Evolutionary conservation across 495 filamentous ascomycete species (phyloP).

Genomic region (Schizothecium vesticola): DNA sequence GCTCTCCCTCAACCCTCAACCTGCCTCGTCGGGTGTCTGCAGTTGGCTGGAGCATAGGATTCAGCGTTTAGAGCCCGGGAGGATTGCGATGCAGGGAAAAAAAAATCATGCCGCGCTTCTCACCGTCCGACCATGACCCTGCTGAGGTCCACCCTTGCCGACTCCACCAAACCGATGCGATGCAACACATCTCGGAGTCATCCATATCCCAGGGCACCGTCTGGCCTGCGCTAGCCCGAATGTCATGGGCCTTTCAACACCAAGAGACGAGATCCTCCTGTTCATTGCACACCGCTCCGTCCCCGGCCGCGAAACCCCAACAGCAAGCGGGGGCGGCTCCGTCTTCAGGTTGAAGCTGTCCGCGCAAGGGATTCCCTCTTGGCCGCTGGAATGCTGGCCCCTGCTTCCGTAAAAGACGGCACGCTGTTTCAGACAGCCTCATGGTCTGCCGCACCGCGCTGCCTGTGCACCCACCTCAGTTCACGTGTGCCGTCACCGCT

Average conservation of each 20-base stretch:
- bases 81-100: background rate
- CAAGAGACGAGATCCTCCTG: background rate
- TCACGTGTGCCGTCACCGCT: background rate
- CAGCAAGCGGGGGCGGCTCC: background rate
- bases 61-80: background rate
- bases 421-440: slow-evolving; percentile 8
- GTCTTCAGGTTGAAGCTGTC: background rate
- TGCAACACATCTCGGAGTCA: background rate
- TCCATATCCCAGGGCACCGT: background rate
- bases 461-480: slow-evolving; percentile 1
- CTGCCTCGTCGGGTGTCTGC: background rate
- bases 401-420: background rate
- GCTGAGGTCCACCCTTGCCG: background rate
- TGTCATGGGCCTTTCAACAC: no score
- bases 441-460: background rate
- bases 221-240: no score
- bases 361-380: no score
- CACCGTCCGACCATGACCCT: background rate
- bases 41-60: no score
- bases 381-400: background rate
- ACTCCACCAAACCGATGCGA: background rate
- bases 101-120: background rate
- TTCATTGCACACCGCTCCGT: background rate
- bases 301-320: background rate
- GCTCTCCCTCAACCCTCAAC: background rate